phyloP scores from a whole-genome alignment of 306 rosid genomes.

The Malus orientalis region DNA sequence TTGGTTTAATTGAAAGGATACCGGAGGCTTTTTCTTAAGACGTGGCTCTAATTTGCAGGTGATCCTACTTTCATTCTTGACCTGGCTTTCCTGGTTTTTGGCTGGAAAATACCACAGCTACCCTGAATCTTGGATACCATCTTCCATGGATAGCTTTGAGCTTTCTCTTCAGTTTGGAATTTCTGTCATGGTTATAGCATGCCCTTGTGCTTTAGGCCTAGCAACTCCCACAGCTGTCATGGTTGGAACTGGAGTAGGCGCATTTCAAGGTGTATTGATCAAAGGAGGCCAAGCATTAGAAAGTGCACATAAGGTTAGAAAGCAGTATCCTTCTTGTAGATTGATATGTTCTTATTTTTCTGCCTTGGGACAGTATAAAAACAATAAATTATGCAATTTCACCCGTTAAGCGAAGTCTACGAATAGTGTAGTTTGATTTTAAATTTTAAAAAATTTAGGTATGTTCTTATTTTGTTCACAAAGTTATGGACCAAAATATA shows the following conservation, averaged over 20 bases:
- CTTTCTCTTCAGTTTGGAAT: conserved; percentile 89
- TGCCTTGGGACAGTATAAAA: not conserved
- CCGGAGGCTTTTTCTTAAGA: not conserved
- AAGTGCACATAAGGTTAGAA: conserved; percentile 59
- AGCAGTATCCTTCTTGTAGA: not conserved
- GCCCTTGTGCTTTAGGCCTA: conserved; percentile 91
- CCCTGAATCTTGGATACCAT: conserved; percentile 64
- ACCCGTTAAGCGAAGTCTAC: not conserved
- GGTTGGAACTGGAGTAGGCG: conserved; percentile 96
- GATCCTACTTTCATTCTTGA: conserved; percentile 41
- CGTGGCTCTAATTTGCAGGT: conserved; percentile 33
- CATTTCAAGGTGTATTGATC: conserved; percentile 80
- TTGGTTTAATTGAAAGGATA: too few relatives aligned
- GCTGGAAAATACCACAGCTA: conserved; percentile 49
- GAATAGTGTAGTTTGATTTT: not conserved
- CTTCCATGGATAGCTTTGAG: conserved; percentile 63
- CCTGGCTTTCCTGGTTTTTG: conserved; percentile 61
- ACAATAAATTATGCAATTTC: not conserved
- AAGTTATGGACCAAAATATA: too few relatives aligned
- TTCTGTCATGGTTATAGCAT: conserved; percentile 89
- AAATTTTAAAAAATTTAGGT: not conserved
- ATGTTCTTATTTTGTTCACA: too few relatives aligned
- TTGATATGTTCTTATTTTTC: not conserved
- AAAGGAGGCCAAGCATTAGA: conserved; percentile 89
- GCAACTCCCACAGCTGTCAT: conserved; percentile 92